Evolutionary conservation across 2,329 filamentous ascomycete genomes (phyloP), one percentile per base, ranked within the genome.

Genomic region (Sodiomyces alkalinus): DNA sequence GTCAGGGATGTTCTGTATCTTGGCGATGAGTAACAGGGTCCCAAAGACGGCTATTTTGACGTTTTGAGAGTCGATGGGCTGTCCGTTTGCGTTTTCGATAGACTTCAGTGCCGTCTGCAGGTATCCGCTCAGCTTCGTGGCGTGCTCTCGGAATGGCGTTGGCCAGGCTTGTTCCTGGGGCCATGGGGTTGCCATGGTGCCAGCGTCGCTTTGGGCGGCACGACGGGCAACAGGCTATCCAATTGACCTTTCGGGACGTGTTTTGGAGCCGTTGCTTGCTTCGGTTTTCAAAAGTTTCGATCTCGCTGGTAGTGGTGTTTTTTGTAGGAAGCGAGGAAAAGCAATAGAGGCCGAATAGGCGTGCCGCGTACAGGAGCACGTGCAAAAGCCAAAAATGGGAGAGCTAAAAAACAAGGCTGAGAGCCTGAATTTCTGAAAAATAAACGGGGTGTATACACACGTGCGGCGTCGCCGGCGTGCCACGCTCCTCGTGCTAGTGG

Each of bases 101-200:
- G 28, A 25, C 22, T 25, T 20, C 18, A 30, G 28, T 30, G 22
- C 23, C 26, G 18, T 22, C 28, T 30, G 22, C 6, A 22, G 28
- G 23, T 30, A 30, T 17, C 14, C 15, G 18, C 23, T 30, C 19
- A 30, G 21, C 26, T 30, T 26, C 24, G 28, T 8, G 19, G 22
- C 29, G 19, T 31, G 19, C 23, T 31, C 29, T 27, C 24, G 29
- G 23, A 22, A 18, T 16, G 23, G 29, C 17, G 29, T 27, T 31
- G 19, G 29, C 29, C 29, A 27, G 29, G 16, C 11, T 12, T 22
- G 19, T 18, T 31, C 29, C 29, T 31, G 12, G 11, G 29, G 24
- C 29, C 24, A 31, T 17, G 29, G 23, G 29, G 23, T 31, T 20
- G 24, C 24, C 15, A 27, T 31, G 23, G 15, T 22, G 22, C 18